phyloP scores from a whole-genome alignment of 2,329 filamentous ascomycete species.

The Aspergillus fijiensis region DNA sequence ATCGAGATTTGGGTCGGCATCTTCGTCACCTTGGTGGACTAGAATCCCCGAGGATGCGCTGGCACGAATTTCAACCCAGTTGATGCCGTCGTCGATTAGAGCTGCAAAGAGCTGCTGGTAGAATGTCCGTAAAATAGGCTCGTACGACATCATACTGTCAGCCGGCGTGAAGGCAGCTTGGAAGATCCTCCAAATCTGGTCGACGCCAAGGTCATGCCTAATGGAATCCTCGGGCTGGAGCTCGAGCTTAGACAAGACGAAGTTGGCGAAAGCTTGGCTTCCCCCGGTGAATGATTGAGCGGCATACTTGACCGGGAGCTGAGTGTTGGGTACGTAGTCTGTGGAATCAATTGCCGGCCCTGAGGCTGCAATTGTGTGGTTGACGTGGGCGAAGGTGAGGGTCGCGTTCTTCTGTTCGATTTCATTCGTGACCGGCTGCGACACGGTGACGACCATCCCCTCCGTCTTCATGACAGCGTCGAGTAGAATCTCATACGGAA shows the following conservation, averaged over 20 bases:
- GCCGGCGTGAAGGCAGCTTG: constrained; percentile 69
- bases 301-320: constrained; percentile 57
- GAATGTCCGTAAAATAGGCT: constrained; percentile 78
- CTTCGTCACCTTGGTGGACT: constrained; percentile 60
- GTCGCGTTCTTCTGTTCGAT: constrained; percentile 53
- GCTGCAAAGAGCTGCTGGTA: constrained; percentile 67
- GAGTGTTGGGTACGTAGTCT: constrained; percentile 58
- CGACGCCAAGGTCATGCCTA: constrained; percentile 76
- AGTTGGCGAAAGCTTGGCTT: constrained; percentile 69
- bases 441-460: constrained; percentile 67
- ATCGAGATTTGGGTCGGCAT: constrained; percentile 64
- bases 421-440: constrained; percentile 54
- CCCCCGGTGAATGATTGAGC: constrained; percentile 71
- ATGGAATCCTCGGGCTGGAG: constrained; percentile 71
- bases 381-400: constrained; percentile 62
- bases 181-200: constrained; percentile 84
- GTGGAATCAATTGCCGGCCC: constrained; percentile 61
- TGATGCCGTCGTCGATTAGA: constrained; percentile 73
- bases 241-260: constrained; percentile 69
- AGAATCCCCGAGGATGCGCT: constrained; percentile 72
- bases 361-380: constrained; percentile 43
- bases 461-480: constrained; percentile 65
- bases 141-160: constrained; percentile 74
- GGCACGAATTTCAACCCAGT: constrained; percentile 76
- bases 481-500: constrained; percentile 76